Percentiles rank a stretch among this genome's conserved stretches.
These are phyloP conservation scores for Mycena olivaceomarginata DNA, from an alignment of 768 basidiomycete genomes.

Conservation along the genomic window DNA sequence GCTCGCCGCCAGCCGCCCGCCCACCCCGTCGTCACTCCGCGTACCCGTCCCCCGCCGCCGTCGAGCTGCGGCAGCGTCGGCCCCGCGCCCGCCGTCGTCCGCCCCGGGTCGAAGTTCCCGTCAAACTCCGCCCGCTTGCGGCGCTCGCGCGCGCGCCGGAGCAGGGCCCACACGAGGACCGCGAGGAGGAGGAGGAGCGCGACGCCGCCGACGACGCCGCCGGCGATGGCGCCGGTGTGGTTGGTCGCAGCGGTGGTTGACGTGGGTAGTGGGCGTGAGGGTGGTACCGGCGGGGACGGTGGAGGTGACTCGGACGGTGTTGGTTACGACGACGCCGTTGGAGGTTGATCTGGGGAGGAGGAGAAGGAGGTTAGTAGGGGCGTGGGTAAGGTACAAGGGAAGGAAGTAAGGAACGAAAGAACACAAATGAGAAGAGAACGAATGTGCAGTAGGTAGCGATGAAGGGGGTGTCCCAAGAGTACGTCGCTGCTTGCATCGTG, in stretches of 20 bases:
- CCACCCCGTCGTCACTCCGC: constrained; percentile 60
- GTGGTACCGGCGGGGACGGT: constrained; percentile 50
- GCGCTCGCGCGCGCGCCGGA: constrained; percentile 48
- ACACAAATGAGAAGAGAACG: neutral
- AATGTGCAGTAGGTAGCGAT: neutral
- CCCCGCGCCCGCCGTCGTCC: constrained; percentile 44
- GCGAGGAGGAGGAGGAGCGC: constrained; percentile 51
- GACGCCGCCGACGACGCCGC: constrained; percentile 70
- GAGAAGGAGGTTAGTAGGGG: neutral
- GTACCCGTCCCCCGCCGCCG: constrained; percentile 9
- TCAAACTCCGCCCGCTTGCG: constrained; percentile 55
- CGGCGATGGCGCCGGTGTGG: constrained; percentile 68
- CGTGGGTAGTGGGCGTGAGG: constrained; percentile 36
- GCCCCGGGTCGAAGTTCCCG: constrained; percentile 65
- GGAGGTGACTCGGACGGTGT: constrained; percentile 50
- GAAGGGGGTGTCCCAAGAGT: too few relatives aligned
- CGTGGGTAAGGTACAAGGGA: neutral
- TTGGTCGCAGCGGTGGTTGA: neutral
- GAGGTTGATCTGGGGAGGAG: constrained; percentile 34
- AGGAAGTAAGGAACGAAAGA: neutral
- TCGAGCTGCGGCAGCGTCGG: constrained; percentile 39
- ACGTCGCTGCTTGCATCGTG: too few relatives aligned
- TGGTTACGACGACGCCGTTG: constrained; percentile 55
- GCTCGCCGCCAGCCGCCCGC: constrained; percentile 54
- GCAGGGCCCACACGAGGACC: constrained; percentile 52